Evolutionary conservation across 2,329 filamentous ascomycete species (phyloP).

Genomic region (Botryotinia globosa): DNA sequence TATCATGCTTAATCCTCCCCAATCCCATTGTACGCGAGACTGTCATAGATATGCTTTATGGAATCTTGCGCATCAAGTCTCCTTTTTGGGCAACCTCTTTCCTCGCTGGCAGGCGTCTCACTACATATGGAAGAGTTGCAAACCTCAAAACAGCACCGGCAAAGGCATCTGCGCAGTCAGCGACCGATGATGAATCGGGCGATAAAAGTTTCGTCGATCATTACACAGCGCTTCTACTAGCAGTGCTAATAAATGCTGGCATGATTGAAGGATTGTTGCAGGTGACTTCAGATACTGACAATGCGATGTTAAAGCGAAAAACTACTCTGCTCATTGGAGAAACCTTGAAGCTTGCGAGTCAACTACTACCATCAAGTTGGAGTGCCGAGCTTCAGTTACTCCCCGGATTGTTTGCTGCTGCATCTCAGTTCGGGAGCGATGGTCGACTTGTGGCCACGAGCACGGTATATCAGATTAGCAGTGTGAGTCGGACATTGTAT

Average conservation of each 20-base stretch:
- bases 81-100: slow-evolving; percentile 95
- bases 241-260: slow-evolving; percentile 79
- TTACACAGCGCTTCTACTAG: slow-evolving; percentile 84
- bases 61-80: slow-evolving; percentile 80
- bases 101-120: slow-evolving; percentile 84
- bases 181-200: slow-evolving; percentile 61
- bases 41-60: slow-evolving; percentile 83
- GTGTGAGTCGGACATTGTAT: slow-evolving; percentile 89
- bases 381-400: slow-evolving; percentile 84
- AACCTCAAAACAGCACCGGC: slow-evolving; percentile 66
- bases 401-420: slow-evolving; percentile 77
- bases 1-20: slow-evolving; percentile 60
- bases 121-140: slow-evolving; percentile 92
- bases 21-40: slow-evolving; percentile 63
- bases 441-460: slow-evolving; percentile 78
- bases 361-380: slow-evolving; percentile 76
- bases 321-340: slow-evolving; percentile 89
- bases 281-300: slow-evolving; percentile 66
- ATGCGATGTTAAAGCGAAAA: slow-evolving; percentile 74
- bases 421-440: slow-evolving; percentile 68
- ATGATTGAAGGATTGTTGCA: slow-evolving; percentile 61
- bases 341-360: slow-evolving; percentile 83
- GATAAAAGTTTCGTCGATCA: slow-evolving; percentile 89
- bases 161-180: slow-evolving; percentile 47
- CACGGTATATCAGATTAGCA: slow-evolving; percentile 97